Percentiles rank a stretch among this genome's conserved stretches.
Conservation (phyloP, 768 basidiomycete genomes). For the Mycena amicta region DNA sequence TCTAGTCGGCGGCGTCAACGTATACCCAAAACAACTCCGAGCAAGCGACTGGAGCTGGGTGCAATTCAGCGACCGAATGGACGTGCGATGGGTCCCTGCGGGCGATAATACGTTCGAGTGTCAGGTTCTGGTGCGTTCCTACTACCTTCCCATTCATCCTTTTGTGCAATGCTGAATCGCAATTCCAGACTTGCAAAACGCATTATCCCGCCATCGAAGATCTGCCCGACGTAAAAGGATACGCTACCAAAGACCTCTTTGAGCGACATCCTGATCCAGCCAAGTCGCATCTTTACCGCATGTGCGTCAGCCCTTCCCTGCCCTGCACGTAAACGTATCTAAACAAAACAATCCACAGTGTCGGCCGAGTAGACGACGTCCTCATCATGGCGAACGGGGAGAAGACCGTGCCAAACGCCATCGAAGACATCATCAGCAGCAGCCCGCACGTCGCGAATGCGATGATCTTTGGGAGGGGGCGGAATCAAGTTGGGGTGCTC, state of each 20-base stretch:
- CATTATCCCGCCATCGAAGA: slow-evolving; percentile 39
- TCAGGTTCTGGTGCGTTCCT: slow-evolving; percentile 34
- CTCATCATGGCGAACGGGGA: slow-evolving; percentile 28
- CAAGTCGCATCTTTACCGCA: slow-evolving; percentile 28
- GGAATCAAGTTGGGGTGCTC: slow-evolving; percentile 20
- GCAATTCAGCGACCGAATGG: slow-evolving; percentile 24
- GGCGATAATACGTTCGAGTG: slow-evolving; percentile 40
- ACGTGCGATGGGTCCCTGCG: slow-evolving; percentile 37
- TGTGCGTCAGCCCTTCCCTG: slow-evolving; percentile 18
- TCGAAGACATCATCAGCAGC: slow-evolving; percentile 20
- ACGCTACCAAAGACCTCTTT: slow-evolving; percentile 30
- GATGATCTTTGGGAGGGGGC: neutral
- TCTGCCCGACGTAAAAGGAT: slow-evolving; percentile 25
- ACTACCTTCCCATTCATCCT: neutral
- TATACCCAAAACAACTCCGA: slow-evolving; percentile 13
- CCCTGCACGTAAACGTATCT: too few relatives aligned
- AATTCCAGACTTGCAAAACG: slow-evolving; percentile 18
- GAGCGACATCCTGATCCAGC: slow-evolving; percentile 34
- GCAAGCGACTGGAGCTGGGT: slow-evolving; percentile 35
- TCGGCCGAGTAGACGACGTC: slow-evolving; percentile 32
- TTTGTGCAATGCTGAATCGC: neutral
- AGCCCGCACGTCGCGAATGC: slow-evolving; percentile 14
- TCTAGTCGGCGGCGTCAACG: slow-evolving; percentile 23
- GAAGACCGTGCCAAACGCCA: slow-evolving; percentile 28
- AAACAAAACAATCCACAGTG: slow-evolving; percentile 5